Percentiles rank a stretch among this genome's conserved stretches.
These are phyloP conservation scores for Phialophora verrucosa DNA, from an alignment of 2,329 filamentous ascomycete genomes.

Conservation along the genomic window DNA sequence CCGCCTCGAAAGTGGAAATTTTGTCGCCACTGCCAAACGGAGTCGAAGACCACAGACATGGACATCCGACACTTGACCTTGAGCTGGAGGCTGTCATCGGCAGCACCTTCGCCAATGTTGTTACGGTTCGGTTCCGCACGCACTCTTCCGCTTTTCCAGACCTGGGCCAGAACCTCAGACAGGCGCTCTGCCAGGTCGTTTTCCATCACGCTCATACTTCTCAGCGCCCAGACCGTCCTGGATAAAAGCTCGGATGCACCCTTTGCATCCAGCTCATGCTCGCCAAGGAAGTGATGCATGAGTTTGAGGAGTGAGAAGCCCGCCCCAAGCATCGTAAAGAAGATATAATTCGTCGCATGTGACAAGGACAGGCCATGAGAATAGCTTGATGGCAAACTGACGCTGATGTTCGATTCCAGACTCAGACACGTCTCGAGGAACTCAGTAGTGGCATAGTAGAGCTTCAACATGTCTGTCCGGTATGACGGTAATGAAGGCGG, in stretches of 20 bases:
- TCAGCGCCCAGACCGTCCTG: slow-evolving; percentile 63
- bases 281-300: slow-evolving; percentile 68
- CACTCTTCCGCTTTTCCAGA: slow-evolving; percentile 62
- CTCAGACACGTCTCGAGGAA: slow-evolving; percentile 56
- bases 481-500: slow-evolving; percentile 55
- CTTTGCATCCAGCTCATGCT: slow-evolving; percentile 55
- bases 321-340: slow-evolving; percentile 70
- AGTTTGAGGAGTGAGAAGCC: slow-evolving; percentile 69
- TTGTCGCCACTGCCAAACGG: slow-evolving; percentile 70
- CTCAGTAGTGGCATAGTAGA: slow-evolving; percentile 54
- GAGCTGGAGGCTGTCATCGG: slow-evolving; percentile 57
- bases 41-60: slow-evolving; percentile 70
- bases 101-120: slow-evolving; percentile 33
- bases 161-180: slow-evolving; percentile 68
- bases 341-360: slow-evolving; percentile 66
- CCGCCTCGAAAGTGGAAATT: slow-evolving; percentile 68
- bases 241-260: slow-evolving; percentile 63
- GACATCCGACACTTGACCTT: slow-evolving; percentile 71
- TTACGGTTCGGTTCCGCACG: slow-evolving; percentile 40
- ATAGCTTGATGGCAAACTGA: slow-evolving; percentile 40
- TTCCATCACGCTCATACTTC: slow-evolving; percentile 64
- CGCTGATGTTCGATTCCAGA: slow-evolving; percentile 48
- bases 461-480: slow-evolving; percentile 50
- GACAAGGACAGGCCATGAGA: slow-evolving; percentile 52
- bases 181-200: slow-evolving; percentile 70